phyloP scores from a whole-genome alignment of 2,329 filamentous ascomycete species.

The Colletotrichum horii region DNA sequence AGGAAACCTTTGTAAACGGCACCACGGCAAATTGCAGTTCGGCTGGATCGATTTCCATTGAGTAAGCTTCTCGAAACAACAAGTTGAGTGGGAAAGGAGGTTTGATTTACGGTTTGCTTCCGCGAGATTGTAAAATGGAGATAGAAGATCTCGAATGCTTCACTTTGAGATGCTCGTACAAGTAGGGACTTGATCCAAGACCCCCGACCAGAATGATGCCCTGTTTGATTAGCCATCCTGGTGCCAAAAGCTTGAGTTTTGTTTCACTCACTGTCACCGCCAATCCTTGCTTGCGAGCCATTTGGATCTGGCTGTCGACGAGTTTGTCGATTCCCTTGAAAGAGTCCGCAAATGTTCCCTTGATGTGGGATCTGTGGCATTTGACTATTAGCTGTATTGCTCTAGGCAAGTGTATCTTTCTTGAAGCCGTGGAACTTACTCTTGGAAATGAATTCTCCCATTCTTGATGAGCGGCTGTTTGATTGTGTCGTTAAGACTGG shows the following conservation, averaged over 20 bases:
- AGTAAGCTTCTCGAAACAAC: not conserved
- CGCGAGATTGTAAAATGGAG: not conserved
- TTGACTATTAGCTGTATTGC: not conserved
- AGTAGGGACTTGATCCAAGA: not conserved
- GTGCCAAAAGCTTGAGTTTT: rapidly evolving
- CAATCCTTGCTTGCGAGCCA: not conserved
- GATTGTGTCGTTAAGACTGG: no score
- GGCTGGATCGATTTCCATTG: rapidly evolving
- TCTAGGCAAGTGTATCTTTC: not conserved
- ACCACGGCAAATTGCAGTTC: not conserved
- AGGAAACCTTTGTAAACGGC: not conserved
- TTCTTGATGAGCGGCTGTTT: not conserved
- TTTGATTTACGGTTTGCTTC: not conserved
- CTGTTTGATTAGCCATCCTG: not conserved
- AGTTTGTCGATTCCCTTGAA: not conserved
- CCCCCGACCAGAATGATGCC: not conserved
- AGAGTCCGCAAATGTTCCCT: not conserved
- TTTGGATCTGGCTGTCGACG: not conserved
- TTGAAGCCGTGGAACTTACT: not conserved
- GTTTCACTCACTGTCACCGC: no score
- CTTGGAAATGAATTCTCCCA: not conserved
- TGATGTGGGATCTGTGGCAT: not conserved
- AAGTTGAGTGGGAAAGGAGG: not conserved
- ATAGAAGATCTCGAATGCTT: not conserved
- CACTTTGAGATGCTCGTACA: not conserved